A percentile compares a stretch with the other conserved stretches of the same genome.
Evolutionary conservation across 768 basidiomycete genomes (phyloP).

Genomic region (Strobilomyces confusus): DNA sequence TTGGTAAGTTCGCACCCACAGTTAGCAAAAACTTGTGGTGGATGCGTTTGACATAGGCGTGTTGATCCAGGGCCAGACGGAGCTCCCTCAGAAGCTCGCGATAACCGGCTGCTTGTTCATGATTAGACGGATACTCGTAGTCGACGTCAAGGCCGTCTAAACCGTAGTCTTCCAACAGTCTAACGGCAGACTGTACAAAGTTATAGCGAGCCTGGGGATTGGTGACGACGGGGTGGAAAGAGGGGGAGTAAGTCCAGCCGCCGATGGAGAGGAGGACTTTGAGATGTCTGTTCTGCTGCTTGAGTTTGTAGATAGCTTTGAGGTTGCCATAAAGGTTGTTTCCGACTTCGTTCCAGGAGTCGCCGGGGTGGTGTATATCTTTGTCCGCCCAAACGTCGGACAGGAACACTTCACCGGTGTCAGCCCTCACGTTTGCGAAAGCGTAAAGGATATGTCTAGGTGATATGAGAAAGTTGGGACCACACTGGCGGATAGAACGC

Average conservation of each 20-base stretch:
- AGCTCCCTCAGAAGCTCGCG: conserved; percentile 77
- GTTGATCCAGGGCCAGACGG: conserved; percentile 68
- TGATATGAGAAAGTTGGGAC: neutral
- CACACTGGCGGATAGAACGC: conserved; percentile 26
- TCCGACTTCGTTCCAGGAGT: conserved; percentile 91
- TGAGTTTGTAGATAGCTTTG: conserved; percentile 88
- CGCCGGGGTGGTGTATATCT: conserved; percentile 93
- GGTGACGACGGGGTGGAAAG: conserved; percentile 80
- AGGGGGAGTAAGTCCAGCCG: conserved; percentile 91
- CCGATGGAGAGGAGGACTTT: conserved; percentile 87
- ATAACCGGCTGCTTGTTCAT: conserved; percentile 77
- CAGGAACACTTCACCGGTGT: conserved; percentile 81
- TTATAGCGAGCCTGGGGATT: conserved; percentile 55
- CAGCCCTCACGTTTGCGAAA: conserved; percentile 83
- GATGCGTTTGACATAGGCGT: conserved; percentile 60
- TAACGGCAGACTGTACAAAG: conserved; percentile 80
- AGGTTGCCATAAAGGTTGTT: conserved; percentile 94
- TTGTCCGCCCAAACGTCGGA: conserved; percentile 95
- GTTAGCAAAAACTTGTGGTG: conserved; percentile 69
- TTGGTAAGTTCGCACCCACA: conserved; percentile 39
- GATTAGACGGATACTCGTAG: conserved; percentile 87
- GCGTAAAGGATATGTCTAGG: conserved; percentile 84
- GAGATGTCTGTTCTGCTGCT: conserved; percentile 78
- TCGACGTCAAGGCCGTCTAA: conserved; percentile 90
- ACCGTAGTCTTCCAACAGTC: conserved; percentile 85